Conservation (phyloP, 148 eudicot genomes). For the Amaranthus hypochondriacus region DNA sequence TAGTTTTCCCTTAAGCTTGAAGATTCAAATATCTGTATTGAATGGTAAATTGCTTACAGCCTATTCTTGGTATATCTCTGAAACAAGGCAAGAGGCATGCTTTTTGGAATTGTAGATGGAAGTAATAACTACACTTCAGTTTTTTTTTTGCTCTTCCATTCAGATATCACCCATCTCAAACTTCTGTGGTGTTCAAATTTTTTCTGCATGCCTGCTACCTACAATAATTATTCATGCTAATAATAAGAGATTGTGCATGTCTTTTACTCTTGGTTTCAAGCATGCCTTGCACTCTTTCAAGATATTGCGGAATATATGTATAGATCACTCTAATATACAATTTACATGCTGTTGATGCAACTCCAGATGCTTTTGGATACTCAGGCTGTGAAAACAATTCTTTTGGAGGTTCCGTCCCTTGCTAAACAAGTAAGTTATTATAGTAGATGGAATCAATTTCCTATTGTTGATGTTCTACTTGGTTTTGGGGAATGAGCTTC, state of each 20-base stretch:
- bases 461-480: neutral
- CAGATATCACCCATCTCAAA: neutral
- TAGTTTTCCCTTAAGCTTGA: neutral
- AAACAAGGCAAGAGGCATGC: conserved; percentile 6
- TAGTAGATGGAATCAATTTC: neutral
- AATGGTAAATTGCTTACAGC: neutral
- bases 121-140: neutral
- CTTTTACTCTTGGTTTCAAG: neutral
- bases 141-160: neutral
- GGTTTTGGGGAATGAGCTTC: neutral
- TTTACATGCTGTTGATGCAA: conserved; percentile 2
- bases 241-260: neutral
- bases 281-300: conserved; percentile 4
- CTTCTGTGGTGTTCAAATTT: neutral
- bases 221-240: neutral
- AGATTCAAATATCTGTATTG: neutral
- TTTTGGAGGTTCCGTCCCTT: conserved; percentile 92
- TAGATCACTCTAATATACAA: neutral
- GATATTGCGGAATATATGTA: neutral
- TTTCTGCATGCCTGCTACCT: neutral
- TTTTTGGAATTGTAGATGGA: neutral
- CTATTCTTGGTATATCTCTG: too few species aligned
- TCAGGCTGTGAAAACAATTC: conserved; percentile 95
- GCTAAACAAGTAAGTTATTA: conserved; percentile 67
- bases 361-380: conserved; percentile 97